Evolutionary conservation across 2,329 filamentous ascomycete species (phyloP).

Genomic region (Aureobasidium sp.): DNA sequence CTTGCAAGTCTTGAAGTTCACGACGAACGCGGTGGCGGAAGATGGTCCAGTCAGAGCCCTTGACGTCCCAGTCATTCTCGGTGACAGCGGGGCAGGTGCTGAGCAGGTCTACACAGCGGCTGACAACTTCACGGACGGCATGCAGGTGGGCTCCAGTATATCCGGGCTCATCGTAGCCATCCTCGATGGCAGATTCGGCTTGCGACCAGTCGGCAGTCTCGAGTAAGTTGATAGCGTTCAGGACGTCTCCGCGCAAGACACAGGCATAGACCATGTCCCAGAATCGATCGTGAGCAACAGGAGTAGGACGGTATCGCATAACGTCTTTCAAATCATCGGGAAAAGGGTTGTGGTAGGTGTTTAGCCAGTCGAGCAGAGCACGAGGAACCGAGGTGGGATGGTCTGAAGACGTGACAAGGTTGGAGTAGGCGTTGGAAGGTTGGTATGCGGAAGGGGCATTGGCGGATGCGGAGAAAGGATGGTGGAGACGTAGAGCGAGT

Average conservation of each 20-base stretch:
- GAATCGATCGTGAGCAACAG: conserved; percentile 67
- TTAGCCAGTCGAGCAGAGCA: conserved; percentile 75
- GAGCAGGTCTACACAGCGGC: conserved; percentile 60
- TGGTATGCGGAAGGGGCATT: conserved; percentile 21
- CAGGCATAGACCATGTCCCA: conserved; percentile 77
- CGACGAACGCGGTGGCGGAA: conserved; percentile 69
- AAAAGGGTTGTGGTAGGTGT: conserved; percentile 65
- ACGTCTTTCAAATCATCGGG: conserved; percentile 59
- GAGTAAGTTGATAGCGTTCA: conserved; percentile 58
- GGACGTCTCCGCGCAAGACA: conserved; percentile 66
- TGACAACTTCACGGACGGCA: conserved; percentile 65
- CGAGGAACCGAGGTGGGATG: conserved; percentile 55
- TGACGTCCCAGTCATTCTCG: conserved; percentile 70
- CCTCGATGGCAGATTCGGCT: conserved; percentile 52
- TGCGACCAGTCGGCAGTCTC: conserved; percentile 69
- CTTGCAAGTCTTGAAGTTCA: conserved; percentile 61
- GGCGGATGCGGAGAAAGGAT: conserved; percentile 44
- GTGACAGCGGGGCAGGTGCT: conserved; percentile 62
- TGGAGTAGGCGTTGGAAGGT: conserved; percentile 11
- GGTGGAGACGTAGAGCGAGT: conserved; percentile 70
- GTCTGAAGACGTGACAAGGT: conserved; percentile 12
- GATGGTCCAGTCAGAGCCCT: conserved; percentile 70
- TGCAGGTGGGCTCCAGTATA: conserved; percentile 70
- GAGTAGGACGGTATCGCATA: conserved; percentile 56
- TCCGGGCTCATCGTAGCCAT: conserved; percentile 53